Base-by-base conservation (phyloP, 2,329 filamentous ascomycete genomes). In the Ophiostoma perfectum region DNA sequence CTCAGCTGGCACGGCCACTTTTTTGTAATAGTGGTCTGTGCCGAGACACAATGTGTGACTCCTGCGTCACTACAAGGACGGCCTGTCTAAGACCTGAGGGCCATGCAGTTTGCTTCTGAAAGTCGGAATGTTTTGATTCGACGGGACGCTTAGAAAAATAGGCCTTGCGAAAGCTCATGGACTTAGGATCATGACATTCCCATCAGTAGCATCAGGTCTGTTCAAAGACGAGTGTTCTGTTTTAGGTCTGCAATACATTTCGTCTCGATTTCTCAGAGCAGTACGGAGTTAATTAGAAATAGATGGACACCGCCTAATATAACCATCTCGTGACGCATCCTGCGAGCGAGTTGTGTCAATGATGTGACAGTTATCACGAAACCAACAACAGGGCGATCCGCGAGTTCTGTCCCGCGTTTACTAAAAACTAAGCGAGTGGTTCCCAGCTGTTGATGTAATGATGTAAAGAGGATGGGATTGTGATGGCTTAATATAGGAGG, bases 401-500 rank as follows among this genome's bases (percentile, higher is more conserved):
- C 27, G 27, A 27, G 27, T 27, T 27, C 27, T 27, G 27, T 27
- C 27, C 27, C 27, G 27, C 27, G 27, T 27, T 27, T 27, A 27
- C 27, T 27, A 27, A 27, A 27, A 27, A 1, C 27, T 27, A 27
- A 27, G 27, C 27, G 27, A 27, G 27, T 27, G 27, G 27, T 27
- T 27, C 2, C 2, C 27, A 27, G 27, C 27, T 27, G 27, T 1
- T 27, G 27, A 27, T 27, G 27, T 27, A 27, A 27, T 27, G 27
- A 27, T 27, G 27, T 16, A n/a, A 55, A 55, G 14, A 45, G 42
- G 49, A 27, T 27, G 27, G 49, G 49, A 27, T 55, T 14, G 49
- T 27, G 49, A n/a, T 55, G 49, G n/a, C 27, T 8, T 55, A 36
- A 55, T 55, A 55, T 55, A 55, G 49, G 49, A 55, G n/a, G 49